A percentile compares a stretch with the other conserved stretches of the same genome.
These are phyloP conservation scores for Casaregolazyma suthepensis DNA, from an alignment of 1,139 yeast genomes.

Conservation along the genomic window DNA sequence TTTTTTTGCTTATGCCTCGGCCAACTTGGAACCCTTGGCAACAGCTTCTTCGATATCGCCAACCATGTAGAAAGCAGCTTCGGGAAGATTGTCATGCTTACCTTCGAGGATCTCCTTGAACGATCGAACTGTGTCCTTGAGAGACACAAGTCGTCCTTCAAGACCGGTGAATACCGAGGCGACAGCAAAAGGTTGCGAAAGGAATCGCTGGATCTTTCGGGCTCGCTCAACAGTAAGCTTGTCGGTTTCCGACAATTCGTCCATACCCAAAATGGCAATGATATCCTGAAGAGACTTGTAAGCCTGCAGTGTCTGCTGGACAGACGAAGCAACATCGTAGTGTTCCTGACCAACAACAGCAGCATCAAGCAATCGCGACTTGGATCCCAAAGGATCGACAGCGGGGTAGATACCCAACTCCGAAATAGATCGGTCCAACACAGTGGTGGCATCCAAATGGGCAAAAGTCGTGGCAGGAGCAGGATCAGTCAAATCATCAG, in stretches of 20 bases:
- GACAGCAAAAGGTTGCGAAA: constrained; percentile 99
- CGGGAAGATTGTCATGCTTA: constrained; percentile 98
- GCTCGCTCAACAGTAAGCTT: constrained; percentile 99
- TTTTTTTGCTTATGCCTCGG: constrained; percentile 35
- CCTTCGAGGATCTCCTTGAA: constrained; percentile 98
- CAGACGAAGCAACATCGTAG: constrained; percentile 88
- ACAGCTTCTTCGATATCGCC: constrained; percentile 98
- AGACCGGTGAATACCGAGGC: constrained; percentile 99
- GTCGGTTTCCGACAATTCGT: constrained; percentile 97
- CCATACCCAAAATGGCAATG: constrained; percentile 99
- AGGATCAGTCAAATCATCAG: constrained; percentile 99
- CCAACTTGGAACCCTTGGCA: constrained; percentile 98
- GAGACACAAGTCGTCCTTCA: constrained; percentile 94
- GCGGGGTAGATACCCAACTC: constrained; percentile 99
- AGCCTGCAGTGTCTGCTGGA: constrained; percentile 98
- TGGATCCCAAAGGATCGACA: constrained; percentile 99
- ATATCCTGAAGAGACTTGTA: constrained; percentile 99
- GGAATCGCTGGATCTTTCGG: constrained; percentile 99
- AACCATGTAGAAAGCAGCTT: constrained; percentile 99
- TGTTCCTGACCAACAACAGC: constrained; percentile 98
- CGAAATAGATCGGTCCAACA: constrained; percentile 98
- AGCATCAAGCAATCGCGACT: constrained; percentile 96
- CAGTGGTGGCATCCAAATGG: constrained; percentile 99
- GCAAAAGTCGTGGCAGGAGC: constrained; percentile 99
- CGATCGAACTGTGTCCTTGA: constrained; percentile 88